Conservation (phyloP, 768 basidiomycete species). For the Panaeolus papilionaceus region DNA sequence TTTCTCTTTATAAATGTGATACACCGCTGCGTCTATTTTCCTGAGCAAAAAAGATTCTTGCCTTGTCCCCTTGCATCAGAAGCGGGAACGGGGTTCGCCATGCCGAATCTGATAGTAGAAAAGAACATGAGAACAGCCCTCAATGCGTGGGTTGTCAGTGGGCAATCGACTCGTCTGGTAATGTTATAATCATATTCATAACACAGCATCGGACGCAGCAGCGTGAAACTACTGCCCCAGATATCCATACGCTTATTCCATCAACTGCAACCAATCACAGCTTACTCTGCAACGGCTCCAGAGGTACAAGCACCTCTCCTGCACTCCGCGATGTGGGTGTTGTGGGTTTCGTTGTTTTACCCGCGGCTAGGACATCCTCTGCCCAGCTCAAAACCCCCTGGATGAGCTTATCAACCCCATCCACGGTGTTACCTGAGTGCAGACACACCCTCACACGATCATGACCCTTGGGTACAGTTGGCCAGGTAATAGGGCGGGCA, state of each 20-base stretch:
- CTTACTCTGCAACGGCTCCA: constrained; percentile 4
- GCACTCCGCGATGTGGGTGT: background rate
- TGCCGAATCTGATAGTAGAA: no score
- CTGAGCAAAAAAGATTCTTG: background rate
- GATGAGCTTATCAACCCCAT: constrained; percentile 67
- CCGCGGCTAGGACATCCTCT: constrained; percentile 25
- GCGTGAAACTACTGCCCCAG: background rate
- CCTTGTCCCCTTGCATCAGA: background rate
- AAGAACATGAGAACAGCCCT: background rate
- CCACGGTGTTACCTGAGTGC: constrained; percentile 73
- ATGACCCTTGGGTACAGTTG: constrained; percentile 88
- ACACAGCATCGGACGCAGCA: background rate
- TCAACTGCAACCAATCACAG: background rate
- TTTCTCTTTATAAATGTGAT: no score
- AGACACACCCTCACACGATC: constrained; percentile 91
- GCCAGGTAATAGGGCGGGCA: constrained; percentile 81
- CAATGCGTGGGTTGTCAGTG: no score
- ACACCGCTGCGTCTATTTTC: background rate
- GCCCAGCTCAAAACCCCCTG: constrained; percentile 58
- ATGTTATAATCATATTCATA: background rate
- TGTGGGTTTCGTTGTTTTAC: background rate
- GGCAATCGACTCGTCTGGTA: background rate
- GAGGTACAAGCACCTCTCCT: background rate
- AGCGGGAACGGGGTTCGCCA: no score
- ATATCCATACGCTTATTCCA: background rate